Conservation (phyloP, 768 basidiomycete genomes). For the Erythrobasidium yunnanense region DNA sequence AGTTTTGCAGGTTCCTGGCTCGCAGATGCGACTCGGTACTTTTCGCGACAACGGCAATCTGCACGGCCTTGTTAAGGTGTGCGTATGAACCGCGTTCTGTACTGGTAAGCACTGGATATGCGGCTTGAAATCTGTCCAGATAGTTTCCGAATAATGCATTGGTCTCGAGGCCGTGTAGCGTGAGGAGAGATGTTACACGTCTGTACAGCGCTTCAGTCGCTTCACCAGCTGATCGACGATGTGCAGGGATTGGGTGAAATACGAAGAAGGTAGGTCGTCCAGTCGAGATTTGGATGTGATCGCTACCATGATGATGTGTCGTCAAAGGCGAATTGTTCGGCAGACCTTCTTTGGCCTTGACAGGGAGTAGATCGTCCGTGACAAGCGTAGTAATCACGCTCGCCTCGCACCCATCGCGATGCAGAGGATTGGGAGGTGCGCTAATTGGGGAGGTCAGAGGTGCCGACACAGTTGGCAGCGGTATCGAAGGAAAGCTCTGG, state of each 20-base stretch:
- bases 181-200: neutral
- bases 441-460: neutral
- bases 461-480: neutral
- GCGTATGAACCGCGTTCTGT: neutral
- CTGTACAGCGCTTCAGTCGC: neutral
- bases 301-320: too few species aligned
- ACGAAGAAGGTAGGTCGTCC: slow-evolving; percentile 22
- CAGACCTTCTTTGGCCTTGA: neutral
- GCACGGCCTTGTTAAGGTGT: neutral
- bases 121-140: neutral
- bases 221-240: too few species aligned
- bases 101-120: slow-evolving; percentile 1
- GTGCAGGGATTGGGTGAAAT: neutral
- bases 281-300: slow-evolving; percentile 17
- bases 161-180: neutral
- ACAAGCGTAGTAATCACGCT: slow-evolving; percentile 17
- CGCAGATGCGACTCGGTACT: neutral
- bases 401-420: neutral
- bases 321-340: neutral
- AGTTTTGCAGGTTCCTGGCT: neutral
- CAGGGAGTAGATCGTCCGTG: slow-evolving; percentile 30
- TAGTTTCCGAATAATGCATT: slow-evolving; percentile 3
- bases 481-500: neutral
- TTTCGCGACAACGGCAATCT: slow-evolving; percentile 19
- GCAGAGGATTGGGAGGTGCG: neutral